Conservation (phyloP, 176 grass and related monocot genomes). For the Oryza officinalis region DNA sequence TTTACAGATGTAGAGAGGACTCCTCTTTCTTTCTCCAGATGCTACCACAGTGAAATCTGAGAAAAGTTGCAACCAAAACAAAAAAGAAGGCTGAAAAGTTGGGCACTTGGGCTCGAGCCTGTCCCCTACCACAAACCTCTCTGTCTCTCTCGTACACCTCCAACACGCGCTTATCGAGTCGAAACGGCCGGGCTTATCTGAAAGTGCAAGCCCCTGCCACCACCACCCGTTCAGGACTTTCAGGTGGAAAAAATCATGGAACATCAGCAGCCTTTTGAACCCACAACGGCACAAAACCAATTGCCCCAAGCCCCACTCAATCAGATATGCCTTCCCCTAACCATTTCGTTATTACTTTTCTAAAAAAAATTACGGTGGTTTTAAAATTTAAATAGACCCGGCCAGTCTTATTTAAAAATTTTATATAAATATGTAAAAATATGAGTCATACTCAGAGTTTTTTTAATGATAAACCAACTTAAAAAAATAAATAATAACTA, state of each 20-base stretch:
- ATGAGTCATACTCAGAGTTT: too few relatives aligned
- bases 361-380: background rate
- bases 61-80: background rate
- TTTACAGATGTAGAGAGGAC: background rate
- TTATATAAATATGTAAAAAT: too few relatives aligned
- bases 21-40: background rate
- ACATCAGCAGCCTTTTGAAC: background rate
- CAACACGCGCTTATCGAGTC: background rate
- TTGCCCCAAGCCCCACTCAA: background rate
- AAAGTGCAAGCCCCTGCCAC: background rate
- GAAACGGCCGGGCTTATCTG: background rate
- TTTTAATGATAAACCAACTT: too few relatives aligned
- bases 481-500: too few relatives aligned
- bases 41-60: background rate
- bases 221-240: background rate
- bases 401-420: too few relatives aligned
- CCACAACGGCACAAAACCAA: background rate
- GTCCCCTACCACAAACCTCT: background rate
- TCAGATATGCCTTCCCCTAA: too few relatives aligned
- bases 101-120: background rate
- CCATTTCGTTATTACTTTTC: background rate
- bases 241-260: background rate
- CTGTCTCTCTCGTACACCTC: background rate
- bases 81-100: background rate
- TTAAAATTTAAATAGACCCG: too few relatives aligned